Conservation (phyloP, 306 rosid species). For the Mucuna pruriens region DNA sequence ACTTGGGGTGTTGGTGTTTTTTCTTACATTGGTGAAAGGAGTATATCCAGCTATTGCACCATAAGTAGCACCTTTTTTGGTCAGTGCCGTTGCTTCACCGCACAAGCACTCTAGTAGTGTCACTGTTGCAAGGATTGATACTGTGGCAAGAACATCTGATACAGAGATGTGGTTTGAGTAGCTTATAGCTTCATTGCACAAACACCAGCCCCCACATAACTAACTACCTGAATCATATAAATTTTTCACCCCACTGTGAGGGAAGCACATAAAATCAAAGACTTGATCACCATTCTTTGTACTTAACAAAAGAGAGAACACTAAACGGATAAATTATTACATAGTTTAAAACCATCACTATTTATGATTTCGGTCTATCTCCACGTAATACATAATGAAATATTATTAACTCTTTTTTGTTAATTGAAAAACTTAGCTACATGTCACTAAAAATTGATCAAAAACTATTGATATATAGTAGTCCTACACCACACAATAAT, state of each 20-base stretch:
- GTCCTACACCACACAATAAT: neutral
- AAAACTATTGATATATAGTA: neutral
- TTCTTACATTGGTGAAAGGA: neutral
- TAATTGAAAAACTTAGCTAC: too few relatives aligned
- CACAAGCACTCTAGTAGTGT: neutral
- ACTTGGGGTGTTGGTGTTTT: neutral
- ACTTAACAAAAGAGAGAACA: neutral
- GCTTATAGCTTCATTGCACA: neutral
- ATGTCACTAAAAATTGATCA: neutral
- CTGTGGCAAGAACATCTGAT: neutral
- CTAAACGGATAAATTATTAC: neutral
- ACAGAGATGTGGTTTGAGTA: neutral
- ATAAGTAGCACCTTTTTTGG: neutral
- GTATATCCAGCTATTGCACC: neutral
- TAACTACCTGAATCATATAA: neutral
- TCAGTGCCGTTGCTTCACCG: slow-evolving; percentile 5
- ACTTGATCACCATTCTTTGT: neutral
- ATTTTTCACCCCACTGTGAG: neutral
- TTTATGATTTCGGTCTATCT: neutral
- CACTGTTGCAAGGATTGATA: neutral
- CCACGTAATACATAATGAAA: too few relatives aligned
- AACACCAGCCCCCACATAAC: neutral
- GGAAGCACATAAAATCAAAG: neutral
- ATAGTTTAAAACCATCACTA: neutral
- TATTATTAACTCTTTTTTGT: neutral